phyloP scores from a whole-genome alignment of 1,139 yeast genomes.

The Saccharomyces hybrid region DNA sequence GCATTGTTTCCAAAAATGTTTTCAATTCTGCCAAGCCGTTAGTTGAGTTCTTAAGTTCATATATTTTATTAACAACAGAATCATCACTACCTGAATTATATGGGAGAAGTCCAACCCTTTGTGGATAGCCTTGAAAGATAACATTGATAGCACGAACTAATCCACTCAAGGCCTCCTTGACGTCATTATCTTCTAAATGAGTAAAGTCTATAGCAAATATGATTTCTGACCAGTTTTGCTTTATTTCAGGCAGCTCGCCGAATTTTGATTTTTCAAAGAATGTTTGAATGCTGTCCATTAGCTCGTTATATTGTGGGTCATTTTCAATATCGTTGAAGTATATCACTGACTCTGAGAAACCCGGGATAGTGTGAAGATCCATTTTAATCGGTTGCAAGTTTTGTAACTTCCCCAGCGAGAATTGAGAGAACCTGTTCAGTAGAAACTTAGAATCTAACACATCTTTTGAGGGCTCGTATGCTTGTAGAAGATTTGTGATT shows the following conservation, averaged over 20 bases:
- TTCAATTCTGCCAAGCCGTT: conserved; percentile 11
- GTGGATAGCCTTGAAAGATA: conserved; percentile 54
- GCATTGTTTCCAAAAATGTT: conserved; percentile 23
- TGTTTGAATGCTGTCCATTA: conserved; percentile 39
- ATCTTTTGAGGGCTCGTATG: not conserved
- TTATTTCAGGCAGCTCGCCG: conserved; percentile 62
- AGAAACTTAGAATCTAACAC: conserved; percentile 10
- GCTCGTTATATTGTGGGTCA: conserved; percentile 47
- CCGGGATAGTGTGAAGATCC: conserved; percentile 27
- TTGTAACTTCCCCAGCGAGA: conserved; percentile 19
- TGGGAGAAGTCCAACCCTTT: conserved; percentile 77
- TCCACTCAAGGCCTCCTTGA: conserved; percentile 41
- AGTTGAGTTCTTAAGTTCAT: conserved; percentile 29
- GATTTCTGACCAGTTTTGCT: conserved; percentile 68
- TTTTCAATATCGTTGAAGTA: conserved; percentile 71
- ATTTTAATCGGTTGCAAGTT: conserved; percentile 28
- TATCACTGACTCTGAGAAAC: conserved; percentile 39
- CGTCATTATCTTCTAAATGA: conserved; percentile 40
- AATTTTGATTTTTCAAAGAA: conserved; percentile 36
- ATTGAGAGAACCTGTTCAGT: conserved; percentile 15
- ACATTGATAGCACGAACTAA: conserved; percentile 41
- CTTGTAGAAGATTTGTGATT: conserved; percentile 2
- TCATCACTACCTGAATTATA: conserved; percentile 26
- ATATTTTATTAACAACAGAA: conserved; percentile 32
- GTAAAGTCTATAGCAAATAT: conserved; percentile 65